Evolutionary conservation across 116 monocot species (phyloP).

Genomic region (Cymodocea nodosa): DNA sequence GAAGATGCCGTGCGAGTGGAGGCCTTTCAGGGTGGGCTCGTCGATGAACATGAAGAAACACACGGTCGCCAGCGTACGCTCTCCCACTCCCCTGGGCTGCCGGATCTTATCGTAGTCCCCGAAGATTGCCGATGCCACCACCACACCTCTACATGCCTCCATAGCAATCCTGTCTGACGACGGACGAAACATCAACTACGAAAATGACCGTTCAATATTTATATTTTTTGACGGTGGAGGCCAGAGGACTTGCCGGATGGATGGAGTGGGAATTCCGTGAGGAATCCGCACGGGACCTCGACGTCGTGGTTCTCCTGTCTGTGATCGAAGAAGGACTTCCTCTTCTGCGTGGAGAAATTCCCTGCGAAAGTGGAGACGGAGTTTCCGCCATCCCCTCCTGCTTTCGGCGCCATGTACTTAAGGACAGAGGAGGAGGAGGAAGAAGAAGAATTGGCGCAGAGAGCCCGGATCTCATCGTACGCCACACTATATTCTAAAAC

Average conservation of each 20-base stretch:
- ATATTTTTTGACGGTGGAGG: too few relatives aligned
- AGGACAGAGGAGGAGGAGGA: constrained; percentile 18
- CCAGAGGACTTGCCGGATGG: constrained; percentile 47
- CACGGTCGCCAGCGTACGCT: constrained; percentile 31
- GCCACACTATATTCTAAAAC: constrained; percentile 33
- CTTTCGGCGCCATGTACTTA: constrained; percentile 23
- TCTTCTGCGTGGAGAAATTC: constrained; percentile 38
- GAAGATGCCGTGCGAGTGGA: constrained; percentile 41
- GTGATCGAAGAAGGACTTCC: constrained; percentile 39
- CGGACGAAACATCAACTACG: background rate
- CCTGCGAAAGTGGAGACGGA: constrained; percentile 34
- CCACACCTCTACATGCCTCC: constrained; percentile 57
- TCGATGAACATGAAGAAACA: constrained; percentile 95
- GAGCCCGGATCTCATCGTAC: constrained; percentile 33
- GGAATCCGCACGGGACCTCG: constrained; percentile 70
- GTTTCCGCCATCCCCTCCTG: background rate
- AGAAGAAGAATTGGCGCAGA: constrained; percentile 10
- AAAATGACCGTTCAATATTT: too few relatives aligned
- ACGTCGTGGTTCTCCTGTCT: background rate
- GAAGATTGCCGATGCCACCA: constrained; percentile 62
- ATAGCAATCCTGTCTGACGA: constrained; percentile 52
- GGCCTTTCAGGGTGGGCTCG: constrained; percentile 35
- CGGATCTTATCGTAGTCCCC: constrained; percentile 77
- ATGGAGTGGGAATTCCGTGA: constrained; percentile 41
- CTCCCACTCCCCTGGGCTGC: constrained; percentile 58